Evolutionary conservation across 306 rosid species (phyloP), one percentile per base, ranked within the genome.

Genomic region (Glycine tomentella): DNA sequence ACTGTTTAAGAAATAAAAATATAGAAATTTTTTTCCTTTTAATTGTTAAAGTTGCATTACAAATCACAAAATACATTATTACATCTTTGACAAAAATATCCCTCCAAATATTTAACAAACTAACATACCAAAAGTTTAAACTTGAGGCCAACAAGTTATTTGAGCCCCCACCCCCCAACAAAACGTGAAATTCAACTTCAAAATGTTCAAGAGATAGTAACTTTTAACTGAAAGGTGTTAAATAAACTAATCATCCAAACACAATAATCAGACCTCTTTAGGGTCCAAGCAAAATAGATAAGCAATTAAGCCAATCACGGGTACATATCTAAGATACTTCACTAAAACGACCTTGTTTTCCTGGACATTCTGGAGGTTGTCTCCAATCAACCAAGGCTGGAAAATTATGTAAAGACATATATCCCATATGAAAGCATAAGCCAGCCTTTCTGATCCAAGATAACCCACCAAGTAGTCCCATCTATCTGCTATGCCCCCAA

Each of bases 401-500:
- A 95, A 95, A 69, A 95, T 72, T 13, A 75, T 58, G 87, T 93
- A 93, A 58, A 92, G 87, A 78, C 90, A 85, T 74, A 93, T 95
- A 80, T 95, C 99, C 99, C 99, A 95, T 81, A 93, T 90, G 91
- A 95, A 93, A 53, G 97, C 97, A 85, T 93, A 93, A 42, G 94
- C 99, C 79, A 90, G 78, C 88, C 97, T 89, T 88, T 95, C 99
- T 59, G 97, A 91, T 80, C 93, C 95, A 5, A 93, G 84, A 72
- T 92, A 93, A 72, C 81, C 16, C 7, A 85, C 77, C 95, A 95
- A 85, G 89, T 91, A 92, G 56, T 91, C 88, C 90, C 82, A 88
- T 81, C 99, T 91, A 34, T 93, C 97, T 14, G 71, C 74, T 48
- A 90, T 67, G 83, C 88, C 86, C 6, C 99, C 99, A 64, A 92